Base-by-base conservation (phyloP, 768 basidiomycete genomes). In the Boletellus emodensis region DNA sequence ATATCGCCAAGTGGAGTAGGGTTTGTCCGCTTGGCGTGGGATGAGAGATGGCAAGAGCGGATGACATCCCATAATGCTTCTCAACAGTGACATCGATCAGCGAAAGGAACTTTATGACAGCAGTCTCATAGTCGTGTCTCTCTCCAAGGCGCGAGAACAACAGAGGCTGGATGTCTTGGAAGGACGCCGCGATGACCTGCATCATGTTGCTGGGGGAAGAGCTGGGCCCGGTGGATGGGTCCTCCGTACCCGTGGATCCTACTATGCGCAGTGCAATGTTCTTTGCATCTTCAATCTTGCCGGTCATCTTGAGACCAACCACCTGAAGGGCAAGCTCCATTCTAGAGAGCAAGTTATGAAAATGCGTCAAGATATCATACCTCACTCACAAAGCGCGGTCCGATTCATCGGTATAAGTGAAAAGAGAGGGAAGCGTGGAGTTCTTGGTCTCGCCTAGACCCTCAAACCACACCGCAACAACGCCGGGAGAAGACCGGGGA, bases 261-360 rank as follows among this genome's bases (percentile, higher is more conserved):
- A 96, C 90, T 56, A 96, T 96, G 28, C 93, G 81, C 81, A 94
- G 84, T 13, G 94, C 94, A 34, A 96, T 88, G 51, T 92, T 89
- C 68, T 90, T 87, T 3, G 94, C 93, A 47, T 94, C 90, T 59
- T 94, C 92, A 26, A 95, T 84, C 62, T 93, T 89, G 42, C 94
- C 94, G 0, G 93, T 95, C 90, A 96, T 94, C 74, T 95, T 94
- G 55, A 96, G 73, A 0, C 94, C 94, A 15, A 97, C 93, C 13
- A 95, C 92, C 63, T 95, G 93, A 4, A 97, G 75, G 45, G 94
- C 94, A 47, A 96, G 81, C 66, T 95, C 94, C 91, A 97, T 94
- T 57, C 91, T 94, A 59, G 26, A 59, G 54, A 51, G 34, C 17
- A 51, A 44, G 41, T 55, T 46, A 57, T 36, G 62, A 55, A 47